phyloP scores from a whole-genome alignment of 106 monocot genomes.

The Gastrodia elata region DNA sequence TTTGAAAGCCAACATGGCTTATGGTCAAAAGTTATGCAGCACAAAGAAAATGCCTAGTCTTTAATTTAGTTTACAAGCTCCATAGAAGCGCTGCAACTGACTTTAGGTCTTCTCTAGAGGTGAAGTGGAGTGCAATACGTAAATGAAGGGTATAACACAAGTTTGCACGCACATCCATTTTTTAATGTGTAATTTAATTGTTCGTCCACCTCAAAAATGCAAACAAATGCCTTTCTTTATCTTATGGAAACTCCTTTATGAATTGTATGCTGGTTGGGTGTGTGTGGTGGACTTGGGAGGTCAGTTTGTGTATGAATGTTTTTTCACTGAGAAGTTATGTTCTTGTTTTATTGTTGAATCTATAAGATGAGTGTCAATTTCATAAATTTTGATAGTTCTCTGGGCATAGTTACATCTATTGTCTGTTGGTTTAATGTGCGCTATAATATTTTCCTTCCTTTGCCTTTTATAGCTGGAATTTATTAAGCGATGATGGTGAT shows the following conservation, averaged over 20 bases:
- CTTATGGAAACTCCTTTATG: not conserved
- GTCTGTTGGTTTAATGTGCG: not conserved
- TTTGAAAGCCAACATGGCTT: too few species aligned
- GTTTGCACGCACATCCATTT: not conserved
- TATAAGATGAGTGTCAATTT: not conserved
- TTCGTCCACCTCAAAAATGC: too few species aligned
- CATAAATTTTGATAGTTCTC: not conserved
- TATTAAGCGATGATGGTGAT: not conserved
- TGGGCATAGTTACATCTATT: not conserved
- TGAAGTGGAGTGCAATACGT: too few species aligned
- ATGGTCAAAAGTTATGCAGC: too few species aligned
- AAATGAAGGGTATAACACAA: not conserved
- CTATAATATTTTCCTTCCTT: not conserved
- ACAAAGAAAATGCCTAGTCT: too few species aligned
- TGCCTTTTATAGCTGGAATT: not conserved
- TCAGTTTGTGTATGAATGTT: not conserved
- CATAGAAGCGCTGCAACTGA: too few species aligned
- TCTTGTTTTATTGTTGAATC: not conserved
- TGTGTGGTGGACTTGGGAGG: not conserved
- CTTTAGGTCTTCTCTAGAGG: too few species aligned
- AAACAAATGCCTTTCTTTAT: not conserved
- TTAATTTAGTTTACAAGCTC: too few species aligned
- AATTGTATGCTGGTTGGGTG: not conserved
- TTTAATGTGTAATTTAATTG: not conserved
- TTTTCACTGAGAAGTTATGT: not conserved